Evolutionary conservation across 2,329 filamentous ascomycete species (phyloP), one percentile per base, ranked within the genome.

Genomic region (Exophiala alcalophila): DNA sequence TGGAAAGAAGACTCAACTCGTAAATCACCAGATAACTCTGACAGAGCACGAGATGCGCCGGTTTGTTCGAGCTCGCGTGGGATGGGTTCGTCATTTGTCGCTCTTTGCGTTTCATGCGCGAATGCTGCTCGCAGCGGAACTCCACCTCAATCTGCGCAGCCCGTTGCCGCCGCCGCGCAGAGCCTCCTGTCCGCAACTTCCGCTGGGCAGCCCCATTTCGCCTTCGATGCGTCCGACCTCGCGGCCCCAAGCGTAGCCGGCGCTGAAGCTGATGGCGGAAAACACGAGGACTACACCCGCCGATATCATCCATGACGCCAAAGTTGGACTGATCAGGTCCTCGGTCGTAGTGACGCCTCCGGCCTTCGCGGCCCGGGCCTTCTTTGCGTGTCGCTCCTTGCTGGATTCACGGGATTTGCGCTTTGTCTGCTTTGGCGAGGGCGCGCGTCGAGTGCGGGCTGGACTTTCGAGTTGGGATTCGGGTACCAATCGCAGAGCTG

Each of bases 301-400:
- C 34, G 77, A 79, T 32, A 82, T 73, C 4, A 82, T 75, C 80
- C 80, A 83, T 0, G 79, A 81, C 53, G 83, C 72, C 6, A 83
- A 64, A 0, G 79, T 82, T 0, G 79, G 79, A 21, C 70, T 76
- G 44, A 78, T 69, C 5, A 62, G 39, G 1, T 61, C 52, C 3
- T 59, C 54, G 26, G 47, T 58, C 4, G 56, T 44, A 5, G 39
- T 15, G 59, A 63, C 11, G 61, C 64, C n/a, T 56, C 58, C 53
- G 62, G 67, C 47, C 63, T 64, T 19, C 59, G 55, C 11, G 47
- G 47, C 42, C n/a, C 60, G 55, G n/a, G 54, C 44, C 43, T 60
- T 58, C 34, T 57, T 50, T 2, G 52, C 43, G 20, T 57, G 56
- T 18, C 64, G 64, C 31, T 69, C 66, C 54, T 65, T 70, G 8